Conservation (phyloP, 108 stramenopile species). For the Cyclotella sp. region DNA sequence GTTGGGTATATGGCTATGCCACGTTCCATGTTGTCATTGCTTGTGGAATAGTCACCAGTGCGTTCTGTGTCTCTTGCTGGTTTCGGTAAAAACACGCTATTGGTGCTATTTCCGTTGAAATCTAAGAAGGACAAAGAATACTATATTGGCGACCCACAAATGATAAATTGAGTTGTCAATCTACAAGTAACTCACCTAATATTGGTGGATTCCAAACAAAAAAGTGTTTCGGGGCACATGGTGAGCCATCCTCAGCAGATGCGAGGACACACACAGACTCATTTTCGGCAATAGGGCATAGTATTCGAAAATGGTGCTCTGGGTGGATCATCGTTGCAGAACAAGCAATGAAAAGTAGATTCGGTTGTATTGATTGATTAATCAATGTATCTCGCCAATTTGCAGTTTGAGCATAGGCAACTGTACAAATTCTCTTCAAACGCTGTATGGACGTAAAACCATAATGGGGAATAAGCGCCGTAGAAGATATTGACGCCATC, state of each 20-base stretch:
- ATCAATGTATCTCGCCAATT: not conserved
- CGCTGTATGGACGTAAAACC: slow-evolving; percentile 49
- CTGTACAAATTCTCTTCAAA: slow-evolving; percentile 73
- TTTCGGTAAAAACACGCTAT: slow-evolving; percentile 46
- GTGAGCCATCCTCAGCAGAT: slow-evolving; percentile 75
- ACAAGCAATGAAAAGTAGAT: slow-evolving; percentile 80
- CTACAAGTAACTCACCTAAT: slow-evolving; percentile 18
- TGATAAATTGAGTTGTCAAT: not conserved
- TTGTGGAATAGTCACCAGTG: not conserved
- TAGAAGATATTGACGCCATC: not conserved
- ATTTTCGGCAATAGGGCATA: slow-evolving; percentile 70
- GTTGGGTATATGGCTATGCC: not conserved
- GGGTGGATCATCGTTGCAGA: slow-evolving; percentile 94
- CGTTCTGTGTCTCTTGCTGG: not conserved
- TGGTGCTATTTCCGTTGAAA: slow-evolving; percentile 44
- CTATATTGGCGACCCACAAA: not conserved
- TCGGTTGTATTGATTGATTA: not conserved
- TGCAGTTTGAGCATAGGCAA: slow-evolving; percentile 33
- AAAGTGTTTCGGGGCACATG: slow-evolving; percentile 81
- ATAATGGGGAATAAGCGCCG: no score
- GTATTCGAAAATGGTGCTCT: slow-evolving; percentile 74
- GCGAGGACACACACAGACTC: slow-evolving; percentile 60
- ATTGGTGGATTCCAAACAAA: slow-evolving; percentile 92
- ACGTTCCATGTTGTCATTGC: slow-evolving; percentile 9
- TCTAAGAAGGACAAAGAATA: not conserved